phyloP scores from a whole-genome alignment of 345 rosid species.

The Citrus hindsii region DNA sequence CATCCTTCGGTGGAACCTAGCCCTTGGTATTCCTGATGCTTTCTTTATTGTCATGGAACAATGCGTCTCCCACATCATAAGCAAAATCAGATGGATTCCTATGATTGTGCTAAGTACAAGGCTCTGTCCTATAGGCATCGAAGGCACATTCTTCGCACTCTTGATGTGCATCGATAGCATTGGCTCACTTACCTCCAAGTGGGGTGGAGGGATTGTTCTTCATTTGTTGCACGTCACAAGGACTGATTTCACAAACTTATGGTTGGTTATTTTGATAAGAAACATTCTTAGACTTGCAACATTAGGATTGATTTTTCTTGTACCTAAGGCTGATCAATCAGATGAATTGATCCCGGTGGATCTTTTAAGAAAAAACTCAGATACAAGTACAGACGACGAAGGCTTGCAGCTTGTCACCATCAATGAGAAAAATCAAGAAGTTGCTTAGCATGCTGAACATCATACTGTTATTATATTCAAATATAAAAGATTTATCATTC shows the following conservation, averaged over 20 bases:
- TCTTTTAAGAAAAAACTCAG: conserved; percentile 16
- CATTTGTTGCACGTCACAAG: conserved; percentile 59
- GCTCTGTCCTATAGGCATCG: conserved; percentile 77
- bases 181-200: conserved; percentile 62
- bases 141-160: conserved; percentile 77
- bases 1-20: conserved; percentile 65
- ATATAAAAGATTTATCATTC: not conserved
- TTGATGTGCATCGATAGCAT: conserved; percentile 76
- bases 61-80: conserved; percentile 53
- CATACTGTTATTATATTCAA: not conserved
- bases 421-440: not conserved
- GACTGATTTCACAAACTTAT: conserved; percentile 54
- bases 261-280: conserved; percentile 60
- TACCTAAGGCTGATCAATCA: conserved; percentile 51
- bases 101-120: conserved; percentile 74
- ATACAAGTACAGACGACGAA: conserved; percentile 18
- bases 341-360: conserved; percentile 42
- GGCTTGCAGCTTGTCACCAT: conserved; percentile 39
- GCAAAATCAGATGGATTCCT: conserved; percentile 71
- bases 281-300: conserved; percentile 55
- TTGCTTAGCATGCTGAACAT: not conserved
- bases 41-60: conserved; percentile 68
- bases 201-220: conserved; percentile 66
- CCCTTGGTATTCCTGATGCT: conserved; percentile 59
- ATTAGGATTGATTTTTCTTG: conserved; percentile 57